A percentile compares a stretch with the other conserved stretches of the same genome.
Evolutionary conservation across 768 basidiomycete genomes (phyloP).

Genomic region (Suillus bovinus): DNA sequence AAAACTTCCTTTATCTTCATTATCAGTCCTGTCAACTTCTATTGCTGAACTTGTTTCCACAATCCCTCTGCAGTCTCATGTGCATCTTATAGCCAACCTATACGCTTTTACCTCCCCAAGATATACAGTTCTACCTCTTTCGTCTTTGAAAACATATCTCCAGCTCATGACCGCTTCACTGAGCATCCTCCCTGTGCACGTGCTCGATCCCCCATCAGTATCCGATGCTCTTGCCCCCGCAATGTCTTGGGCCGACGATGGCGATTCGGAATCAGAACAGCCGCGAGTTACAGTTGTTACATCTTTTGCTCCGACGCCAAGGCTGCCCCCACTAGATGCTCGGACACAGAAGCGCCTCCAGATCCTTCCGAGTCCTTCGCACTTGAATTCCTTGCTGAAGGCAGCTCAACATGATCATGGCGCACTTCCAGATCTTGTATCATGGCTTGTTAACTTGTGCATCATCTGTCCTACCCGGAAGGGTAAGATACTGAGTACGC

Average conservation of each 20-base stretch:
- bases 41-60: conserved; percentile 31
- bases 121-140: conserved; percentile 48
- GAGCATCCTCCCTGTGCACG: conserved; percentile 50
- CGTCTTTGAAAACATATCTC: conserved; percentile 54
- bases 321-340: conserved; percentile 49
- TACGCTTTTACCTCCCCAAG: conserved; percentile 63
- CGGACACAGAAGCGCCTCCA: conserved; percentile 65
- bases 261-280: conserved; percentile 43
- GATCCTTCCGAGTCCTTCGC: conserved; percentile 51
- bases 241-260: conserved; percentile 30
- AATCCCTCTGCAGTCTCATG: conserved; percentile 31
- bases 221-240: conserved; percentile 14
- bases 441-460: conserved; percentile 57
- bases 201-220: conserved; percentile 46
- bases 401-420: conserved; percentile 40
- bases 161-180: conserved; percentile 52
- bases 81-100: conserved; percentile 76
- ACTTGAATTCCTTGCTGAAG: conserved; percentile 56
- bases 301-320: conserved; percentile 27
- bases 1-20: conserved; percentile 54
- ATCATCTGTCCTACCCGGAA: conserved; percentile 59
- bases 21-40: conserved; percentile 34
- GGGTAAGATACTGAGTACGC: conserved; percentile 56
- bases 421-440: conserved; percentile 49
- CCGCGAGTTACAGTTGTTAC: conserved; percentile 38